Percentiles rank a stretch among this genome's conserved stretches.
These are phyloP conservation scores for Parmales sp. DNA, from an alignment of 108 stramenopile species.

Conservation along the genomic window DNA sequence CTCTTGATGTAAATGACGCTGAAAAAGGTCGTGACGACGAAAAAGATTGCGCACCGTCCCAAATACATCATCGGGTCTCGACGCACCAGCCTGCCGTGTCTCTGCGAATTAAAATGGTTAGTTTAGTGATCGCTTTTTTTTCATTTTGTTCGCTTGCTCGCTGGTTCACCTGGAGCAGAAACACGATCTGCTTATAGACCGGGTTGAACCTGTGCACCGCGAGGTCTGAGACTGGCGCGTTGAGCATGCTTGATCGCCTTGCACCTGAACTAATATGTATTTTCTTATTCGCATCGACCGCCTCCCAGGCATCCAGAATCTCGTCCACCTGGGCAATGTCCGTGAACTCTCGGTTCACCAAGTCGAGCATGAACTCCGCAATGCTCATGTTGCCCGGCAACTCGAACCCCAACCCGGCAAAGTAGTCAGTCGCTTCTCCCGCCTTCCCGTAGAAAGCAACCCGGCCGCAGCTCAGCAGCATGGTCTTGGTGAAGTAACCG, in stretches of 20 bases:
- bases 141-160: no score
- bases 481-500: conserved; percentile 25
- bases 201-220: no score
- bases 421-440: conserved; percentile 7
- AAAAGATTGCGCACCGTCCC: not conserved
- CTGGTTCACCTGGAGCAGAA: no score
- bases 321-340: not conserved
- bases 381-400: conserved; percentile 6
- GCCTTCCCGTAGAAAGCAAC: conserved; percentile 22
- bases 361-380: conserved; percentile 16
- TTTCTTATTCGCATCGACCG: not conserved
- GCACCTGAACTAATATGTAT: not conserved
- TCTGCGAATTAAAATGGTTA: no score
- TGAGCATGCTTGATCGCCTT: not conserved
- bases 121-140: no score
- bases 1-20: conserved; percentile 14
- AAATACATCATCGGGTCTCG: not conserved
- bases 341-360: conserved; percentile 12
- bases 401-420: not conserved
- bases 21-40: conserved; percentile 11
- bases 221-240: not conserved
- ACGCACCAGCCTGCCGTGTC: not conserved
- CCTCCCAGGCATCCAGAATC: conserved; percentile 13
- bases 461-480: conserved; percentile 26
- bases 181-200: no score